These are phyloP conservation scores for Penicillium sp. DNA, from an alignment of 2,329 filamentous ascomycete species.

Conservation along the genomic window DNA sequence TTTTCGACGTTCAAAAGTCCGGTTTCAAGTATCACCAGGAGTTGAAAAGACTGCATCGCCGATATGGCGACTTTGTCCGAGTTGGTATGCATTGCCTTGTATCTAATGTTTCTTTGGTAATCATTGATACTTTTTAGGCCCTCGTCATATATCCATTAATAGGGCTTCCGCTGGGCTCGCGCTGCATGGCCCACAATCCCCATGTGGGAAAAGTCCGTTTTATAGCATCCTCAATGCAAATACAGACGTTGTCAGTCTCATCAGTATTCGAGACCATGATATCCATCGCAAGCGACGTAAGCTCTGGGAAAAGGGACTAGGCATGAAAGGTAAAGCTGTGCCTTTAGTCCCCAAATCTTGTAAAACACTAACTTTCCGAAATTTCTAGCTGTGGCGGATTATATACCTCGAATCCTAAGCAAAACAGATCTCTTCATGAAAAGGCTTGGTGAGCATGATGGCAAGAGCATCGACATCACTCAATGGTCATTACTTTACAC, in stretches of 20 bases:
- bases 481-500: conserved; percentile 21
- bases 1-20: conserved; percentile 16
- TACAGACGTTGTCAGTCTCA: not conserved
- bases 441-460: not conserved
- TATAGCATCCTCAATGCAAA: conserved; percentile 6
- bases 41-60: conserved; percentile 28
- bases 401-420: conserved; percentile 1
- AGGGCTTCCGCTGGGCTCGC: conserved; percentile 11
- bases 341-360: not conserved
- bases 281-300: conserved; percentile 6
- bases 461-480: not conserved
- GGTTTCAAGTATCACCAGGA: conserved; percentile 27
- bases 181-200: conserved; percentile 9
- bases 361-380: not conserved
- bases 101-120: no score
- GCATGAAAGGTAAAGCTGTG: conserved; percentile 1
- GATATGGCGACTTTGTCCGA: conserved; percentile 38
- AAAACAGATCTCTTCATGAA: conserved; percentile 1
- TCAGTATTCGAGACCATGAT: conserved; percentile 1
- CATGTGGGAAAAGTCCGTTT: conserved; percentile 15
- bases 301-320: conserved; percentile 9
- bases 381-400: conserved; percentile 4
- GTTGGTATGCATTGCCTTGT: conserved; percentile 14
- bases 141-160: conserved; percentile 19
- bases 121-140: conserved; percentile 9